Conservation (phyloP, 441 rosid genomes). For the Biscutella laevigata region DNA sequence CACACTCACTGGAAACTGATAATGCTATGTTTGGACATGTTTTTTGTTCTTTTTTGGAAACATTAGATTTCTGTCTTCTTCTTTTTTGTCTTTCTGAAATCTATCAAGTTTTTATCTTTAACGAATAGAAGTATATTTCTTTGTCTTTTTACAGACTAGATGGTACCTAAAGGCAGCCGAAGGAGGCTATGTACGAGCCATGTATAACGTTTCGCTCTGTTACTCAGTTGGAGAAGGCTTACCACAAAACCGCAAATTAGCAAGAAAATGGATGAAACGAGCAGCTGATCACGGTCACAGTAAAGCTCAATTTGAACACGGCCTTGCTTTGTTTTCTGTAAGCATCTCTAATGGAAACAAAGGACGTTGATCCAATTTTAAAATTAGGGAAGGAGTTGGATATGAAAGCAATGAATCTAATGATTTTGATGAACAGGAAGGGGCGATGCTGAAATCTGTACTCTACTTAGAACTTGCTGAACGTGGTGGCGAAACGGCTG, state of each 20-base stretch:
- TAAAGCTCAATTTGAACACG: slow-evolving; percentile 82
- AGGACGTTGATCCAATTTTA: too few relatives aligned
- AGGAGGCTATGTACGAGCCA: slow-evolving; percentile 77
- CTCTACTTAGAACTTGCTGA: slow-evolving; percentile 81
- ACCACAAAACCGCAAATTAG: slow-evolving; percentile 37
- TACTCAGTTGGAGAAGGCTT: slow-evolving; percentile 73
- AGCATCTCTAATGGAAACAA: too few relatives aligned
- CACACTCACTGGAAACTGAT: neutral
- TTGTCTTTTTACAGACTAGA: slow-evolving; percentile 36
- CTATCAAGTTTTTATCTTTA: neutral
- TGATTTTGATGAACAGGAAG: slow-evolving; percentile 51
- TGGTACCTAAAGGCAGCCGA: slow-evolving; percentile 80
- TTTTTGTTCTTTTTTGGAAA: slow-evolving; percentile 2
- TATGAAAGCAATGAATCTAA: too few relatives aligned
- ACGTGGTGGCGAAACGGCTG: slow-evolving; percentile 70
- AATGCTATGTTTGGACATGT: slow-evolving; percentile 9
- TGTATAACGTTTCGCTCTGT: slow-evolving; percentile 77
- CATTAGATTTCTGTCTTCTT: neutral
- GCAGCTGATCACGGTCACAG: slow-evolving; percentile 84
- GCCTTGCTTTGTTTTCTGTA: slow-evolving; percentile 68
- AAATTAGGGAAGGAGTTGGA: too few relatives aligned
- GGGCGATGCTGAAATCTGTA: slow-evolving; percentile 63
- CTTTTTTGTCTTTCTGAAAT: neutral
- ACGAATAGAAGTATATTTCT: neutral
- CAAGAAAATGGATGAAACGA: slow-evolving; percentile 81